Evolutionary conservation across 2,329 filamentous ascomycete species (phyloP), one percentile per base, ranked within the genome.

Genomic region (Pseudogymnoascus sp.): DNA sequence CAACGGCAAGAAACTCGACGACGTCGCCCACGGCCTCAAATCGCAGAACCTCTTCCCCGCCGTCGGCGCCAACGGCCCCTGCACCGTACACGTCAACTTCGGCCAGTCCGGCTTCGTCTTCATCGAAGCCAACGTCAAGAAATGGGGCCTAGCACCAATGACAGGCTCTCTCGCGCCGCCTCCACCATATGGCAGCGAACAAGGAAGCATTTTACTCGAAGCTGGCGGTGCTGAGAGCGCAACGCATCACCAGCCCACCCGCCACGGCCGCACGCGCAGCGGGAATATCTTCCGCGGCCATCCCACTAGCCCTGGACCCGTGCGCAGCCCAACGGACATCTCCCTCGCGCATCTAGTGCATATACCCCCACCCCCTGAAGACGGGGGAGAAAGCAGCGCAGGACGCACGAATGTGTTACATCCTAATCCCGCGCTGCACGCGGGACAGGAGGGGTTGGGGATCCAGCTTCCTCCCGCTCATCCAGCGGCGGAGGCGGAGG

Each of bases 71-170:
- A 97, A 94, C 72, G 94, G 94, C 0, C 94, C 94, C 13, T 92
- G 90, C 70, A 87, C 87, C 33, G 85, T 99, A 1, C 93, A 99
- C 73, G 94, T 97, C 72, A 99, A 99, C 74, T 95, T 99, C 73
- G 94, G 94, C 6, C 94, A 99, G 74, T 90, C 94, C 71, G 94
- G 94, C 35, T 99, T 97, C 72, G 94, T 99, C 58, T 99, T 97
- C 72, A 97, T 99, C 69, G 94, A 99, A 76, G 94, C 93, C 65
- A 99, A 99, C 71, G 94, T 99, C 64, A 99, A 99, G 85, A 99
- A 97, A 80, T 99, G 94, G 94, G 94, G 94, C 1, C 79, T 99
- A 61, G 94, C 94, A 58, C 94, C 94, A 4, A 95, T 95, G 83
- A 97, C 91, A 1, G 94, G 94, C 63, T 96, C 91, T 70, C 81